Evolutionary conservation across 208 protist genomes (phyloP).

Genomic region (Herpetomonas samuelpessoai): DNA sequence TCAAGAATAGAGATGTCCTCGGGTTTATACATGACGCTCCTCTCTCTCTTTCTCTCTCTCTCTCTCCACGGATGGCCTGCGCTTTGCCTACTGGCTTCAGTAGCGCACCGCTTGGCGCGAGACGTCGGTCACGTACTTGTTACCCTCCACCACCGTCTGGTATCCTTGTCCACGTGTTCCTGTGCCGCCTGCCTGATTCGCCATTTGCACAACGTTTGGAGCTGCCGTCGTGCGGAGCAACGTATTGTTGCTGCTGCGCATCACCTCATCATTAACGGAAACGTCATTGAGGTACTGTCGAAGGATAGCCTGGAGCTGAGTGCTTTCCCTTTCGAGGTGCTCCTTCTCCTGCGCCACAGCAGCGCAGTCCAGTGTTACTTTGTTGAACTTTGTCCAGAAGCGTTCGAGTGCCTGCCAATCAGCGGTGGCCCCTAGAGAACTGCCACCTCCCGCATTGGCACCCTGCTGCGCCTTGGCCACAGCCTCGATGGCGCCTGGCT

Average conservation of each 20-base stretch:
- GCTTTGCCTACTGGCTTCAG: too few species aligned
- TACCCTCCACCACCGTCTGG: conserved; percentile 80
- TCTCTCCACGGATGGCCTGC: too few species aligned
- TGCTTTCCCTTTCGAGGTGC: conserved; percentile 90
- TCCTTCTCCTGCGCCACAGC: conserved; percentile 91
- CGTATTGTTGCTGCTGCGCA: conserved; percentile 53
- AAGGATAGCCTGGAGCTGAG: conserved; percentile 83
- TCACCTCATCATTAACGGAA: conserved; percentile 92
- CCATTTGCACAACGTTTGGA: conserved; percentile 67
- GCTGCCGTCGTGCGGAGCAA: conserved; percentile 42
- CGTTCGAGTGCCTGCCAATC: conserved; percentile 92
- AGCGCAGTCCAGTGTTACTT: conserved; percentile 93
- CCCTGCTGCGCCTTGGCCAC: conserved; percentile 9
- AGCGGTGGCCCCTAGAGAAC: conserved; percentile 26
- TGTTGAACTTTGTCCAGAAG: conserved; percentile 96
- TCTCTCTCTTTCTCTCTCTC: too few species aligned
- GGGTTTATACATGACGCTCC: neutral
- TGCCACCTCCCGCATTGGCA: conserved; percentile 1
- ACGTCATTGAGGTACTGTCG: conserved; percentile 96
- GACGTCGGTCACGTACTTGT: conserved; percentile 74
- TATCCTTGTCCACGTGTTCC: conserved; percentile 15
- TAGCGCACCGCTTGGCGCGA: conserved; percentile 37
- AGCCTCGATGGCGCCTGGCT: conserved; percentile 28
- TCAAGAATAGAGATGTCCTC: neutral
- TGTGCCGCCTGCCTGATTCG: conserved; percentile 9